Evolutionary conservation across 192 early-diverging fungal genomes (phyloP), one percentile per base, ranked within the genome.

Genomic region (Coemansia sp.): DNA sequence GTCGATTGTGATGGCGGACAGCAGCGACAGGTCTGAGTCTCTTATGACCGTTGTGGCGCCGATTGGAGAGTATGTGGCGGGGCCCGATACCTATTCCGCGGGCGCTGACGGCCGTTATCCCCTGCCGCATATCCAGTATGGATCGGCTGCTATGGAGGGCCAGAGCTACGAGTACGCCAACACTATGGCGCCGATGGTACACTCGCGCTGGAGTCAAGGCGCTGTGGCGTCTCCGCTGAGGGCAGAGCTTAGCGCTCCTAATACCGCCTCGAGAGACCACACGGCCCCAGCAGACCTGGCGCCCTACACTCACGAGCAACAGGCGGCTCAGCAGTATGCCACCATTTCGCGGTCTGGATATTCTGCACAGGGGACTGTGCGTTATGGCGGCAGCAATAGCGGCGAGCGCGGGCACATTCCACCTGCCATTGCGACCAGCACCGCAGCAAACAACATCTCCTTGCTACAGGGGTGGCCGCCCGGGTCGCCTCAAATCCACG

Each of bases 151-250:
- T 8, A 21, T 55, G 34, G 63, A 64, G 48, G 52, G 38, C 20
- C 68, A 75, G 25, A 39, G 43, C 34, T 69, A 57, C 11, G 78
- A 72, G 2, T 71, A 81, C 37, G 59, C 69, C 0, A 65, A 48
- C 42, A 23, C 62, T 11, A 35, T 65, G 12, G 43, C 60, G 20
- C 61, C 78, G 11, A 75, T 69, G 63, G 33, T 69, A 12, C 78
- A 81, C 25, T 63, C 69, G 48, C 78, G 72, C 6, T 81, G 78
- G 78, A 81, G 64, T 31, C 69, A 73, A n/a, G 47, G 73, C 10
- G 68, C 70, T 0, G 52, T 55, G 16, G 65, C 66, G 25, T 81
- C 78, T 18, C 78, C 78, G 13, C 68, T 81, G 34, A 69, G 78
- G 12, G 59, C 57, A 8, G 73, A 81, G 60, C 64, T 81, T 12